Evolutionary conservation across 1,284 basidiomycete species (phyloP).

Genomic region (Tetrapyrgos nigripes): DNA sequence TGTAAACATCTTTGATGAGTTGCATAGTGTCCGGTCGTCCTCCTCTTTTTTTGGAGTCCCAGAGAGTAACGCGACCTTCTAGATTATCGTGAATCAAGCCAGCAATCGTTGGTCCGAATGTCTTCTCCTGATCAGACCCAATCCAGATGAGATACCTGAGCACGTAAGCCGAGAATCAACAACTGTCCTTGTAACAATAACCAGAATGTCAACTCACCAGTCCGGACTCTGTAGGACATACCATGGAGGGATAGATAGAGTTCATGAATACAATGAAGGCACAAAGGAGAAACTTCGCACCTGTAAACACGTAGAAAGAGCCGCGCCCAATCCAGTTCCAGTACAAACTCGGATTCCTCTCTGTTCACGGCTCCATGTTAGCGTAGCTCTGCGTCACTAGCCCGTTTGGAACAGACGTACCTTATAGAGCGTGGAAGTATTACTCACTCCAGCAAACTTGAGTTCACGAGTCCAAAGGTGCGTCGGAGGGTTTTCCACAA

Average conservation of each 20-base stretch:
- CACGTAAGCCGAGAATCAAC: neutral
- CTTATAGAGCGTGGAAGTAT: constrained; percentile 77
- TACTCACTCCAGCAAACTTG: constrained; percentile 82
- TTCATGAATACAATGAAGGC: neutral
- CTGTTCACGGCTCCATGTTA: neutral
- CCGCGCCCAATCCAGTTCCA: constrained; percentile 83
- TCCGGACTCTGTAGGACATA: constrained; percentile 53
- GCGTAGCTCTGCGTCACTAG: neutral
- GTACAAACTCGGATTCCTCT: constrained; percentile 85
- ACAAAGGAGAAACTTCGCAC: constrained; percentile 24
- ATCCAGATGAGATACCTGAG: constrained; percentile 73
- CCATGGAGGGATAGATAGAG: neutral
- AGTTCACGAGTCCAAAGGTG: constrained; percentile 73
- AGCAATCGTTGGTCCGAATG: constrained; percentile 80
- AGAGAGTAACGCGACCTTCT: constrained; percentile 60
- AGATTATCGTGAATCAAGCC: constrained; percentile 67
- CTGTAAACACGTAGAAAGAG: constrained; percentile 80
- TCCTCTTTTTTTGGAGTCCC: constrained; percentile 66
- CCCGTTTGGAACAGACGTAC: neutral
- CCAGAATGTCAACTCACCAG: constrained; percentile 49
- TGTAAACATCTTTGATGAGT: constrained; percentile 49
- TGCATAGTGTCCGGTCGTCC: constrained; percentile 55
- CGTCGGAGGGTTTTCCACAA: constrained; percentile 66
- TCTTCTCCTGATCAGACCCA: constrained; percentile 81
- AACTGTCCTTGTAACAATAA: neutral